Evolutionary conservation across 331 rosid species (phyloP), one percentile per base, ranked within the genome.

Genomic region (Telfairia occidentalis): DNA sequence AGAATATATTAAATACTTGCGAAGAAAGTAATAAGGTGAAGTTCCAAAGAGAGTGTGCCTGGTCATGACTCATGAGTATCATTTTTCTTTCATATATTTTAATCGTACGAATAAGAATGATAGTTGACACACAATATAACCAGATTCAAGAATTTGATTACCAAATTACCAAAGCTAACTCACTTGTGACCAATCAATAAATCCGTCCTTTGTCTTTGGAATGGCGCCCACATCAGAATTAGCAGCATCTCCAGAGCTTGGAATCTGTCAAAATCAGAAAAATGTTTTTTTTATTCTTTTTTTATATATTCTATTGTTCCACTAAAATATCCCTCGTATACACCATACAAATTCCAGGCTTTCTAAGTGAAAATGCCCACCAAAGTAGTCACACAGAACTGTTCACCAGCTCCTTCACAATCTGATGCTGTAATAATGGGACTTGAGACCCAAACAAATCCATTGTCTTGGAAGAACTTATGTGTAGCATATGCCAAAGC

Each of bases 361-460:
- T 64, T 45, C 6, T n/a, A 52, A 53, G 37, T n/a, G 40, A 61
- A 18, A 48, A 49, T 35, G 40, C 89, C 78, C 85, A 94, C 97
- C 98, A 94, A 87, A 77, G 97, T 91, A 76, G 98, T 91, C 79
- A 94, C 96, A 12, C 98, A 91, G 79, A 94, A 94, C 83, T 91
- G 98, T 88, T 94, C 98, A 70, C 98, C 98, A 42, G 96, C 98
- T 80, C 98, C 98, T 84, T 94, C 98, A 75, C 98, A 94, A 81
- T 94, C 98, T 75, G 98, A 94, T 65, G 96, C 92, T 32, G 98
- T 94, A 77, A 94, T 88, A 63, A 94, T 91, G 77, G 98, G 98
- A 86, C 92, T 90, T 26, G 97, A 84, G 48, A 94, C 78, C 98
- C 97, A 94, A 40, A 91, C 83, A 54, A 91, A 89, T 59, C 98